These are phyloP conservation scores for Stagonosporopsis chrysanthemi DNA, from an alignment of 2,329 filamentous ascomycete genomes.

Conservation along the genomic window DNA sequence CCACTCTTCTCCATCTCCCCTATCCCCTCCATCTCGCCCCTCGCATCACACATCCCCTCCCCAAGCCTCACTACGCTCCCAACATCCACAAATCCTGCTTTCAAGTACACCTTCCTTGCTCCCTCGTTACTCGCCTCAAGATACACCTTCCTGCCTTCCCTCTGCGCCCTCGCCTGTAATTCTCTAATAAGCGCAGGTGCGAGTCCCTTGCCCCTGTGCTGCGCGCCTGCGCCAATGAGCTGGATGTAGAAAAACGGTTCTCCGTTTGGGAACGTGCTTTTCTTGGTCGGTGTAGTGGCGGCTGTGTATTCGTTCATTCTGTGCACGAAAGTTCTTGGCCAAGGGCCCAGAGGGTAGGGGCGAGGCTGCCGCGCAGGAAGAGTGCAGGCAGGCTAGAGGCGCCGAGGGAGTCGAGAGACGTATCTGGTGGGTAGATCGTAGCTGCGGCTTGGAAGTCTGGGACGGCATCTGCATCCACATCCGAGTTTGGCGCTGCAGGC, in stretches of 20 bases:
- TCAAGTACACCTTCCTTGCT: conserved; percentile 1
- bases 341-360: neutral
- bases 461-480: too few species aligned
- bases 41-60: neutral
- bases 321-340: neutral
- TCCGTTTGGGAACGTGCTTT: neutral
- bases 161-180: neutral
- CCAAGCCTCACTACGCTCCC: neutral
- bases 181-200: neutral
- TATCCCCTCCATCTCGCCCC: neutral
- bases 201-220: neutral
- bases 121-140: conserved; percentile 1
- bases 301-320: neutral
- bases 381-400: neutral
- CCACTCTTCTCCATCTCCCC: neutral
- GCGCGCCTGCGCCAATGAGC: neutral
- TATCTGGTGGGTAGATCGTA: neutral
- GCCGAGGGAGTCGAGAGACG: neutral
- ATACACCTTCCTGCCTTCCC: neutral
- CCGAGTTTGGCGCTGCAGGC: too few species aligned
- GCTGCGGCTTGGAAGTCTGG: neutral
- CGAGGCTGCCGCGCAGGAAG: neutral
- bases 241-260: neutral
- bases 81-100: neutral
- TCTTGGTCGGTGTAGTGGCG: neutral